Conservation (phyloP, 2,329 filamentous ascomycete species). For the Emydomyces testavorans region DNA sequence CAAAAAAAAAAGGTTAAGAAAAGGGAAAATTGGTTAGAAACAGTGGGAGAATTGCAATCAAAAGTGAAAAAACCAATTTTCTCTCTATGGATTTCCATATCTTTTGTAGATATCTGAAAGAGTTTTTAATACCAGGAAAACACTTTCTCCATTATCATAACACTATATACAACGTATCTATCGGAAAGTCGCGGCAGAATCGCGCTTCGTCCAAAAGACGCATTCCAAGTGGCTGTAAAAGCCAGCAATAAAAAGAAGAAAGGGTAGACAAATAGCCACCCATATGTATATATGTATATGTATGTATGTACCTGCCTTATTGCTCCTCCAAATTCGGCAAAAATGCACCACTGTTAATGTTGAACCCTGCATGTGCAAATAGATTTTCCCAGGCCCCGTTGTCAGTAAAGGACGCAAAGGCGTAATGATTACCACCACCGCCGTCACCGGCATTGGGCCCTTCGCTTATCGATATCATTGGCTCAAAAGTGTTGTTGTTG, state of each 20-base stretch:
- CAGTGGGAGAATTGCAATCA: no score
- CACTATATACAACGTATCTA: no score
- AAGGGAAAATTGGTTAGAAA: no score
- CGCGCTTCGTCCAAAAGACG: no score
- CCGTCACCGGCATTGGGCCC: background rate
- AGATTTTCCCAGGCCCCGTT: constrained; percentile 17
- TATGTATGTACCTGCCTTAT: background rate
- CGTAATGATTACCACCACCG: background rate
- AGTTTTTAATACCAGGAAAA: no score
- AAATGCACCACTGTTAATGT: constrained; percentile 18
- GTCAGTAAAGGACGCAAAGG: constrained; percentile 16
- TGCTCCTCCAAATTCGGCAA: constrained; percentile 15
- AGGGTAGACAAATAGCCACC: background rate
- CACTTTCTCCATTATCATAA: no score
- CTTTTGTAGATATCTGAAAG: no score
- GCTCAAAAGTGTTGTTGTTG: background rate
- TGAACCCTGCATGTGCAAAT: constrained; percentile 20
- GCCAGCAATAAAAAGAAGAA: background rate
- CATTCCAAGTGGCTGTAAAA: no score
- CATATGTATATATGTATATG: background rate
- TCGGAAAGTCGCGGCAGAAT: no score
- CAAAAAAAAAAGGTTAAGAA: no score
- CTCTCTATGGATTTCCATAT: no score
- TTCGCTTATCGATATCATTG: constrained; percentile 2
- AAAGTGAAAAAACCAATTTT: no score